Conservation (phyloP, 2,329 filamentous ascomycete genomes). For the Hymenoscyphus repandus region DNA sequence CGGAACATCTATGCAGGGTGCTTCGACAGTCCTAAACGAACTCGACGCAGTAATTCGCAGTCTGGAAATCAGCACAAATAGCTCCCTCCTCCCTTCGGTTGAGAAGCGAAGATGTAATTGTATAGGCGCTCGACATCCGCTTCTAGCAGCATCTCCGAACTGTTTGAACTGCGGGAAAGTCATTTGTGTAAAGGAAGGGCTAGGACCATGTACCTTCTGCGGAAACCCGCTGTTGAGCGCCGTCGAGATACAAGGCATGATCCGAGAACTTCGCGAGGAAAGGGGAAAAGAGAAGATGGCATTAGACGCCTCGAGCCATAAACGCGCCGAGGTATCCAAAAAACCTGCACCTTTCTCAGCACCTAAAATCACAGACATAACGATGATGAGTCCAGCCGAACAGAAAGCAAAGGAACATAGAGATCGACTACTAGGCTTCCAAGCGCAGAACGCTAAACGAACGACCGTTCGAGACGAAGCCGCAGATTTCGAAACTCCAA, state of each 20-base stretch:
- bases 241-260: conserved; percentile 77
- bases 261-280: conserved; percentile 76
- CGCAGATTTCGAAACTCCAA: conserved; percentile 58
- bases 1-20: conserved; percentile 76
- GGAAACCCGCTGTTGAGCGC: conserved; percentile 65
- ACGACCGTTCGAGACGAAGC: conserved; percentile 68
- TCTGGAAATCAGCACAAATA: conserved; percentile 89
- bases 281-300: conserved; percentile 82
- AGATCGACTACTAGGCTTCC: conserved; percentile 61
- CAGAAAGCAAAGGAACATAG: conserved; percentile 58
- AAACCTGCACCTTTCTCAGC: conserved; percentile 55
- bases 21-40: conserved; percentile 66
- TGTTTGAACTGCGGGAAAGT: conserved; percentile 92
- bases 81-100: conserved; percentile 55
- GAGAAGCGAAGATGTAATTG: conserved; percentile 73
- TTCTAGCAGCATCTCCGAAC: conserved; percentile 88
- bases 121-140: conserved; percentile 79
- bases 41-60: conserved; percentile 78
- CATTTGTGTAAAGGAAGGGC: conserved; percentile 86
- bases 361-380: conserved; percentile 30
- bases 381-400: conserved; percentile 25
- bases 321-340: conserved; percentile 58
- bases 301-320: conserved; percentile 67
- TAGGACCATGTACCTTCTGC: conserved; percentile 93
- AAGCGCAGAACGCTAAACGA: conserved; percentile 63